Base-by-base conservation (phyloP, 1,284 basidiomycete species). In the Ustilago sp. region DNA sequence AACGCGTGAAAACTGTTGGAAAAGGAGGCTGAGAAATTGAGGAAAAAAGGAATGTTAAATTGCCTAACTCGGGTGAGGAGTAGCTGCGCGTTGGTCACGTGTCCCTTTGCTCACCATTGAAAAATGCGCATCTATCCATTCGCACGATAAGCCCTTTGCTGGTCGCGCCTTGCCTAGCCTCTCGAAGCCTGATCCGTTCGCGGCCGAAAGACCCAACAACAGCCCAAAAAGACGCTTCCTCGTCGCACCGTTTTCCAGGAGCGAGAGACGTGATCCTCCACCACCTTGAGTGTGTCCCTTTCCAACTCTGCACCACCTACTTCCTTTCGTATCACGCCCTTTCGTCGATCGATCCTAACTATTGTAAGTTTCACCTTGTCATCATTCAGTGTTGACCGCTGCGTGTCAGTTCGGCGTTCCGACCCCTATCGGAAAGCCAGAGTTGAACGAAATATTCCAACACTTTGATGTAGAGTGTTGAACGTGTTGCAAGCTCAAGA, bases 141-240 rank as follows among this genome's bases (percentile, higher is more conserved):
- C 23, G 23, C 23, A 28, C 23, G 23, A 28, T 28, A 28, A 28
- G 23, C 38, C 3, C 47, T 48, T n/a, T 48, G 9, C 34, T 36
- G 8, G 6, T 35, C 55, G 13, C 39, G 28, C 39, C 39, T 11
- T 13, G 28, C 31, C 28, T 17, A 1, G 38, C 11, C 38, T 31
- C 55, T 35, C 11, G 19, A n/a, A 34, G 47, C 57, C 47, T 71
- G 63, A 67, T 60, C 70, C 70, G 70, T 72, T 72, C 60, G 70
- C 64, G 58, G 61, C 70, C 70, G 70, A 67, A 66, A 65, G 52
- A 48, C 67, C 57, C 67, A 69, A 61, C 63, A 70, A 60, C 67
- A 63, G 66, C 48, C 43, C n/a, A 45, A 45, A 45, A 8, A 45
- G n/a, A 45, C 39, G 31, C 48, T 31, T 5, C 12, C 47, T 71